Evolutionary conservation across 2,329 filamentous ascomycete species (phyloP), one percentile per base, ranked within the genome.

Genomic region (Ophiocordyceps sinensis): DNA sequence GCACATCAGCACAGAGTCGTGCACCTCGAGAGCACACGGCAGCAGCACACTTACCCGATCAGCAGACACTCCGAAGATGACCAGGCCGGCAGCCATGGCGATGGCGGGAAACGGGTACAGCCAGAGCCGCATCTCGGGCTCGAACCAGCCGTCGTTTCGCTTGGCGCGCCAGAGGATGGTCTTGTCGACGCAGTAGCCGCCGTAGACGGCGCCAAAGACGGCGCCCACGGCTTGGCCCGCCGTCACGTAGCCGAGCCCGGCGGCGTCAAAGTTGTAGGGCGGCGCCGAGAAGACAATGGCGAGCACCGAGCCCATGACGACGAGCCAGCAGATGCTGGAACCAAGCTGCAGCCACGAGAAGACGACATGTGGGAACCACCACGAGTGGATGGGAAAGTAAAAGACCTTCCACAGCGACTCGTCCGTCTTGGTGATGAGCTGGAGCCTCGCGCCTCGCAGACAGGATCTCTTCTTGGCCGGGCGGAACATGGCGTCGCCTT

Each of bases 61-160:
- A n/a, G 38, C 32, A 3, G 38, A 12, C 11, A 40, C n/a, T 12
- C 38, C 41, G 17, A 43, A 40, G n/a, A 43, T 37, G 5, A 40
- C 7, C n/a, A 43, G 19, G n/a, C 41, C 23, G n/a, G 58, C 60
- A 26, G 60, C 58, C 56, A 62, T 58, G 5, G 58, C 48, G 8
- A 61, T 19, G 0, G 60, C 58, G 1, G 51, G 55, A 11, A 57
- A 47, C 36, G 34, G 5, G 61, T 62, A 35, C 11, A 75, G 51
- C 69, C 36, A 45, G 4, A 67, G 47, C 1, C 64, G 53, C 55
- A 66, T 65, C 41, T 67, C 64, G 0, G 64, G 64, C 44, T 67
- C 64, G 36, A 61, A 65, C 28, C 62, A 54, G 7, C 62, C 63
- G 2, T 54, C 53, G 10, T 65, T 65, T 0, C 58, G 52, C 15